Base-by-base conservation (phyloP, 129 eudicot genomes). In the Pittosporum tobira region DNA sequence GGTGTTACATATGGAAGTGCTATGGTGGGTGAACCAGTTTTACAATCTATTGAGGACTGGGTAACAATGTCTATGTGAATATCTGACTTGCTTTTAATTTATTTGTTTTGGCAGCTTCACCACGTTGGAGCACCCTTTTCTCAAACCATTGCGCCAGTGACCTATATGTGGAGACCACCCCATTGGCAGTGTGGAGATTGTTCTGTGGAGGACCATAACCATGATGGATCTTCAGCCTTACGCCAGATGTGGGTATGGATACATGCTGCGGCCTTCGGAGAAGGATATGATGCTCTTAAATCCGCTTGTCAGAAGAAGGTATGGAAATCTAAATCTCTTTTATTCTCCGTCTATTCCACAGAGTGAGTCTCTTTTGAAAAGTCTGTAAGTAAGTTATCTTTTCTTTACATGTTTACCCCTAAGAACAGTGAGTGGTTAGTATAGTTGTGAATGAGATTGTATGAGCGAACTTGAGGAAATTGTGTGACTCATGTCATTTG, bases 241-340 rank as follows among this genome's bases (percentile, higher is more conserved):
- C 79, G 99, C 51, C 79, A 72, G 68, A 62, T 93, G 23, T 87
- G 88, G 99, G 61, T 93, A 71, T 93, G 94, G 96, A 70, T 93
- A 71, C 99, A 93, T 84, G 90, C 91, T 68, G 84, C 99, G 24
- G 88, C 91, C 34, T 81, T 76, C 42, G 29, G 28, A 22, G 96
- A 93, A 71, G 96, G 91, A 48, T 76, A 74, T 60, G 76, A 75
- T 65, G 79, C 83, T 73, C 37, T 93, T 48, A 68, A 62, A 37
- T 30, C 62, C 52, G 79, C 84, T 50, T 93, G 96, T 61, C 76
- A 68, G 64, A 79, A 71, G 55, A 76, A 49, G 70, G 77, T 67
- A 66, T 70, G 65, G 19, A 50, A 13, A 38, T 61, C 45, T 56
- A 20, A 49, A 31, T 43, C 72, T 53, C 24, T 54, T 24, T 6